These are phyloP conservation scores for Lactifluus volemus DNA, from an alignment of 768 basidiomycete genomes.

Conservation along the genomic window DNA sequence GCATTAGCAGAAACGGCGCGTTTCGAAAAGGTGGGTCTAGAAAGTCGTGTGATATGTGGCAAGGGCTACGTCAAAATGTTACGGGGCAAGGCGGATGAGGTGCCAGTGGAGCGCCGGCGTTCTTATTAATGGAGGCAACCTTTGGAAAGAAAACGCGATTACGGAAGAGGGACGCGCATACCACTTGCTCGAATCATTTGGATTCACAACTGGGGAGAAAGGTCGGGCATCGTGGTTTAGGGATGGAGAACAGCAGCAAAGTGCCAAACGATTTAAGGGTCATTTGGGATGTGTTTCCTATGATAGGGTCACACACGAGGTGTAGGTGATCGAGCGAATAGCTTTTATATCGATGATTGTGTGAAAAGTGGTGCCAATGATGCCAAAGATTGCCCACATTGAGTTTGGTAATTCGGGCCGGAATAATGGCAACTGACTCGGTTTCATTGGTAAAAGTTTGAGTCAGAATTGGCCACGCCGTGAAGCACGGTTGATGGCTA, in stretches of 20 bases:
- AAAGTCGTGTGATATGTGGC: background rate
- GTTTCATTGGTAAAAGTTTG: background rate
- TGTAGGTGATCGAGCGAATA: background rate
- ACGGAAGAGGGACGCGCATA: background rate
- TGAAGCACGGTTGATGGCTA: background rate
- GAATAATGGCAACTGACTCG: background rate
- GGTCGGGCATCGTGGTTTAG: background rate
- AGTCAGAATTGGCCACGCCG: background rate
- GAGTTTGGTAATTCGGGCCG: background rate
- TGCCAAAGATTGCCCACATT: background rate
- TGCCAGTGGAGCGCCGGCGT: background rate
- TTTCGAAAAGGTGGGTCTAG: background rate
- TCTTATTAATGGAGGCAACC: background rate
- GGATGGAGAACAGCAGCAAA: background rate
- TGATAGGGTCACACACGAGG: background rate
- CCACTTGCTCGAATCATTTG: background rate
- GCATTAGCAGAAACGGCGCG: background rate
- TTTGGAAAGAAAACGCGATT: background rate
- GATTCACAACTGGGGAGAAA: too few relatives aligned
- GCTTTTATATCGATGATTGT: background rate
- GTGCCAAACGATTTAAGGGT: background rate
- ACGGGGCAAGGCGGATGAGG: background rate
- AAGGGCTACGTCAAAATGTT: background rate
- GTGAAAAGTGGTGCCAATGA: background rate
- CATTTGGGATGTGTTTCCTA: background rate